Conservation (phyloP, 768 basidiomycete genomes). For the Strobilomyces confusus region DNA sequence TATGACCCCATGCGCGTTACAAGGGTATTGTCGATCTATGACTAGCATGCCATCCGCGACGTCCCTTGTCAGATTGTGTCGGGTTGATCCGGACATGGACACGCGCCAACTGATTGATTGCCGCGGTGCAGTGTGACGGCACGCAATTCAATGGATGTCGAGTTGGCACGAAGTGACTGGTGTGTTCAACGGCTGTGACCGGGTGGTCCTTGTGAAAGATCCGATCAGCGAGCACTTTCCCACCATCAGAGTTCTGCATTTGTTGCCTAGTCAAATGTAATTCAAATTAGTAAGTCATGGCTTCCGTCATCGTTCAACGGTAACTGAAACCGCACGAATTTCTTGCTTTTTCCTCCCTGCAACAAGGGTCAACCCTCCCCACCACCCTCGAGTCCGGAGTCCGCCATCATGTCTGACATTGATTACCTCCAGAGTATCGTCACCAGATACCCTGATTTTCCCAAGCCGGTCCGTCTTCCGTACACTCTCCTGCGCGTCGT, state of each 20-base stretch:
- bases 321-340: neutral
- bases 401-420: slow-evolving; percentile 73
- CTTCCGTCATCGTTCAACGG: slow-evolving; percentile 10
- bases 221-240: neutral
- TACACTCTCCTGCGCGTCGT: neutral
- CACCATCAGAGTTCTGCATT: slow-evolving; percentile 3
- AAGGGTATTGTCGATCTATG: slow-evolving; percentile 39
- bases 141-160: too few species aligned
- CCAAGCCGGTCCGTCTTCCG: slow-evolving; percentile 66
- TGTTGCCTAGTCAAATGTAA: neutral
- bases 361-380: neutral
- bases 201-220: neutral
- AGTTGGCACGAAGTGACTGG: too few species aligned
- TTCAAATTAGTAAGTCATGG: slow-evolving; percentile 1
- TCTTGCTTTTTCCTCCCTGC: neutral
- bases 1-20: slow-evolving; percentile 33
- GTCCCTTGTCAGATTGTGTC: neutral
- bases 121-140: too few species aligned
- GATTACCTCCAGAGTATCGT: slow-evolving; percentile 63
- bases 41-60: slow-evolving; percentile 7
- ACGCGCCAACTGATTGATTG: too few species aligned
- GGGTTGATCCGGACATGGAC: neutral
- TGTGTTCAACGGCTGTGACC: too few species aligned
- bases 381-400: neutral
- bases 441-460: slow-evolving; percentile 70